These are phyloP conservation scores for Ambrosiella beaveri DNA, from an alignment of 2,329 filamentous ascomycete genomes.

Conservation along the genomic window DNA sequence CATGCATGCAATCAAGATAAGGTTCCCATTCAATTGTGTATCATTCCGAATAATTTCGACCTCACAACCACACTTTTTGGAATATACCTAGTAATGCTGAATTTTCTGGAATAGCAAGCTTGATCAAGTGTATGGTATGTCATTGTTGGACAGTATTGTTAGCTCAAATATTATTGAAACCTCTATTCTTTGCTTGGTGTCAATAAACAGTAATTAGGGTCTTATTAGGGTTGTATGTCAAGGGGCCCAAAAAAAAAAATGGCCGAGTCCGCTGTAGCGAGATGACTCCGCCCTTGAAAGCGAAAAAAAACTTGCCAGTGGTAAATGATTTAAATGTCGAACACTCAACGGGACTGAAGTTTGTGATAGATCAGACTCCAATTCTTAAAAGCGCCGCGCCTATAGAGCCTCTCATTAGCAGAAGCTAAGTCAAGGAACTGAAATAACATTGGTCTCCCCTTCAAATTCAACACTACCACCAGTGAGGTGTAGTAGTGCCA, in stretches of 20 bases:
- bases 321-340: slow-evolving; percentile 28
- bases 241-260: not conserved
- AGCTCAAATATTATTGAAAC: no score
- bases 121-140: no score
- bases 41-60: no score
- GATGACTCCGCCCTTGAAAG: not conserved
- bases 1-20: no score
- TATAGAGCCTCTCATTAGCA: slow-evolving; percentile 14
- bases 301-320: slow-evolving; percentile 1
- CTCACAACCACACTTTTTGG: no score
- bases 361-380: slow-evolving; percentile 31
- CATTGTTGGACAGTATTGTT: no score
- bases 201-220: no score
- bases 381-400: slow-evolving; percentile 44
- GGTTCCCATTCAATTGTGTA: no score
- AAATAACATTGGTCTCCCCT: slow-evolving; percentile 34
- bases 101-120: no score
- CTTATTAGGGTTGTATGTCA: not conserved
- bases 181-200: no score
- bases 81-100: no score
- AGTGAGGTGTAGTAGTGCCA: slow-evolving; percentile 28
- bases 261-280: not conserved
- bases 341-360: slow-evolving; percentile 46
- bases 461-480: slow-evolving; percentile 38
- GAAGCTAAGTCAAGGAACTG: slow-evolving; percentile 12